These are phyloP conservation scores for Diplodia sapinea DNA, from an alignment of 2,329 filamentous ascomycete species.

Conservation along the genomic window DNA sequence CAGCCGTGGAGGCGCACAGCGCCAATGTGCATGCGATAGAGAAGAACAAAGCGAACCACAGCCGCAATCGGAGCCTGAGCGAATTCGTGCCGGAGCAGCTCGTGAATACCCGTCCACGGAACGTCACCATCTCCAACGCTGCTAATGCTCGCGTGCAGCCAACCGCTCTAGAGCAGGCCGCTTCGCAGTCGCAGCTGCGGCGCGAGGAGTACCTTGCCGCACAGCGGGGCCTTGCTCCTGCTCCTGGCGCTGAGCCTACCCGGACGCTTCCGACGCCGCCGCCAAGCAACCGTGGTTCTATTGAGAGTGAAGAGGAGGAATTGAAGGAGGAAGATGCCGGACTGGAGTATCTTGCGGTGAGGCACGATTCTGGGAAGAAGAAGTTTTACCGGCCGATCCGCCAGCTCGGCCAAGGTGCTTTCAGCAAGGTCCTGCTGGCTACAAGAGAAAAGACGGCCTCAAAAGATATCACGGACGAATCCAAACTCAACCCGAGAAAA, in stretches of 20 bases:
- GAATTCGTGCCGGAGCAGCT: constrained; percentile 81
- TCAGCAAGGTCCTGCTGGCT: constrained; percentile 91
- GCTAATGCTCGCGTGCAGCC: constrained; percentile 24
- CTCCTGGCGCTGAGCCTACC: constrained; percentile 36
- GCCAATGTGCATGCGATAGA: constrained; percentile 42
- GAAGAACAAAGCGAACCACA: constrained; percentile 55
- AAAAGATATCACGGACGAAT: constrained; percentile 53
- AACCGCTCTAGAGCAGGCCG: constrained; percentile 38
- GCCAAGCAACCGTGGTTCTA: constrained; percentile 67
- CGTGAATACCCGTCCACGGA: constrained; percentile 69
- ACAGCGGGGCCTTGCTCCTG: constrained; percentile 68
- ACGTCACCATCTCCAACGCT: constrained; percentile 67
- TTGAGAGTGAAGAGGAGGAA: constrained; percentile 61
- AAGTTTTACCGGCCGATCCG: constrained; percentile 83
- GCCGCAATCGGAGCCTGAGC: constrained; percentile 82
- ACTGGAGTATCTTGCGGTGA: constrained; percentile 53
- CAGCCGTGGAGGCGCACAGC: constrained; percentile 48
- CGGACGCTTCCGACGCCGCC: constrained; percentile 72
- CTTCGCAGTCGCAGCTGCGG: constrained; percentile 59
- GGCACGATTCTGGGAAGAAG: constrained; percentile 67
- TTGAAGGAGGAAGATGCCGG: constrained; percentile 49
- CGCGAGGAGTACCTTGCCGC: constrained; percentile 83
- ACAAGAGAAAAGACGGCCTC: constrained; percentile 70
- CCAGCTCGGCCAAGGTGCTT: constrained; percentile 87
- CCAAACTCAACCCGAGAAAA: constrained; percentile 69